phyloP scores from a whole-genome alignment of 1,284 basidiomycete genomes.

The Boletus holoroseus region DNA sequence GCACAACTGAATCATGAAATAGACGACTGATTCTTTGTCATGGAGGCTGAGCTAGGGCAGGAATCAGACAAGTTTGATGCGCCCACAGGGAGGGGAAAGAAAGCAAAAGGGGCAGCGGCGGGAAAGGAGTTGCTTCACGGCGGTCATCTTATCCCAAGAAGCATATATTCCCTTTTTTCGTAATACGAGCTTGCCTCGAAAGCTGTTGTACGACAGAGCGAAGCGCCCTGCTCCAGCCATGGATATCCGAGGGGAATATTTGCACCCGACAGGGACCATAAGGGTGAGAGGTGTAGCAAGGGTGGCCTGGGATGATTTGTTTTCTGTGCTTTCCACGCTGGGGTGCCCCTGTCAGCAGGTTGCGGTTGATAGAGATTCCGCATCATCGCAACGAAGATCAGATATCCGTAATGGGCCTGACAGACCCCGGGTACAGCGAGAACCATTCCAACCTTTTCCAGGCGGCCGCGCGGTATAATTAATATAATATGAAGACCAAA shows the following conservation, averaged over 20 bases:
- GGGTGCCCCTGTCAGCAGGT: conserved; percentile 27
- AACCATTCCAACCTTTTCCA: background rate
- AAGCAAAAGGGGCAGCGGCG: background rate
- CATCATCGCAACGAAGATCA: conserved; percentile 33
- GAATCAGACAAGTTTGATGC: conserved; percentile 20
- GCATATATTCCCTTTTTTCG: conserved; percentile 2
- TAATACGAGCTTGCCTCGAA: background rate
- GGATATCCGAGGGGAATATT: conserved; percentile 20
- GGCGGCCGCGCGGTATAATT: conserved; percentile 5
- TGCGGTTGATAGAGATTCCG: conserved; percentile 14
- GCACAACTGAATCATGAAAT: conserved; percentile 7
- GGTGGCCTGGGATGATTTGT: conserved; percentile 16
- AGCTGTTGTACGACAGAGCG: background rate
- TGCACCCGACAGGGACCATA: conserved; percentile 8
- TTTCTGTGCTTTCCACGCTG: conserved; percentile 27
- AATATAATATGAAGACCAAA: background rate
- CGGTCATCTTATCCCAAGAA: conserved; percentile 4
- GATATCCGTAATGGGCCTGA: conserved; percentile 12
- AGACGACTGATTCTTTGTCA: conserved; percentile 8
- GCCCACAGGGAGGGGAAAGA: conserved; percentile 5
- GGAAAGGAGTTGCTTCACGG: background rate
- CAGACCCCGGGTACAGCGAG: conserved; percentile 16
- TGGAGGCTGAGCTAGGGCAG: conserved; percentile 16
- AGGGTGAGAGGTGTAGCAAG: conserved; percentile 14
- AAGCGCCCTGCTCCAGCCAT: background rate